Evolutionary conservation across 768 basidiomycete genomes (phyloP).

Genomic region (Podaxis rugospora): DNA sequence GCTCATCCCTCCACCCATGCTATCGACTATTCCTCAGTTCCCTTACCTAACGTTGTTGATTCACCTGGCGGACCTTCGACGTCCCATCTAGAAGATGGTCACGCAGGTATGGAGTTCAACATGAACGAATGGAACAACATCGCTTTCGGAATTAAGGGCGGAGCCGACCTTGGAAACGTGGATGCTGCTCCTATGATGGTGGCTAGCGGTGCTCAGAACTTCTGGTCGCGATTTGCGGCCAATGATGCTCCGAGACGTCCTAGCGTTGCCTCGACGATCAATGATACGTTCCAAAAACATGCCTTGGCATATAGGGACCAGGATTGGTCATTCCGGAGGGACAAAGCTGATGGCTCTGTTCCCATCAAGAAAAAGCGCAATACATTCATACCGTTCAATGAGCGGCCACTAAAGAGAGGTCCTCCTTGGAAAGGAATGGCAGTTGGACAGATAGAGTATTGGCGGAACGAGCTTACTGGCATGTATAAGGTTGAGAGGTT

Average conservation of each 20-base stretch:
- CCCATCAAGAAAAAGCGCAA: background rate
- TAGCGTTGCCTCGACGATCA: constrained; percentile 12
- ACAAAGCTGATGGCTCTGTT: constrained; percentile 14
- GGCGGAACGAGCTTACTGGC: constrained; percentile 62
- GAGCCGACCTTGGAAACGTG: constrained; percentile 17
- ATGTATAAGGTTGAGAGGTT: constrained; percentile 39
- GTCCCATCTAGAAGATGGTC: constrained; percentile 7
- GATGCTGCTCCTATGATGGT: background rate
- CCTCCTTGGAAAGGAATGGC: constrained; percentile 43
- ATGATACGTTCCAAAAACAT: constrained; percentile 11
- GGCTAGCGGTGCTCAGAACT: background rate
- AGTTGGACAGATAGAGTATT: constrained; percentile 55
- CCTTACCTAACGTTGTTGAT: background rate
- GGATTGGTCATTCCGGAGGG: constrained; percentile 24
- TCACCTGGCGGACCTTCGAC: constrained; percentile 3
- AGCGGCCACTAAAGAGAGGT: constrained; percentile 15
- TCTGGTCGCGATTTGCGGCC: constrained; percentile 2
- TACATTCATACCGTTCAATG: constrained; percentile 6
- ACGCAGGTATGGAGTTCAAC: constrained; percentile 39
- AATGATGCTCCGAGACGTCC: constrained; percentile 5
- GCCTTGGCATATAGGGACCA: constrained; percentile 10
- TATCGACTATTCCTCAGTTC: constrained; percentile 3
- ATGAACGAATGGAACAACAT: constrained; percentile 24
- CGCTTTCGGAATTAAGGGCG: constrained; percentile 16
- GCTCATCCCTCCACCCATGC: constrained; percentile 1